Base-by-base conservation (phyloP, 2,329 filamentous ascomycete genomes). In the Exophiala sp. region DNA sequence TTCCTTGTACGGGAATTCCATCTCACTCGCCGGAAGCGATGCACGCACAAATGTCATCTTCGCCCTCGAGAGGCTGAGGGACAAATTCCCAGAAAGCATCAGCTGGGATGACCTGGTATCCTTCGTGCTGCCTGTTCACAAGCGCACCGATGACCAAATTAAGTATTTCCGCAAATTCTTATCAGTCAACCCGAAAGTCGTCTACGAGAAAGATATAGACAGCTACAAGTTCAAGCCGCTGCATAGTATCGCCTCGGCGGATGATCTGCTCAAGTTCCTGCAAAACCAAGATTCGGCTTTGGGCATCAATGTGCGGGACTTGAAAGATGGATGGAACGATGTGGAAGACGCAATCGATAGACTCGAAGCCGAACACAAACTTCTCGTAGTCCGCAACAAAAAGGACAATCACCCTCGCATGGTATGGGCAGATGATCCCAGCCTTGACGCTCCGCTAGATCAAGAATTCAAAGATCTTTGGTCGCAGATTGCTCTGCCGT, bases 301-400 rank as follows among this genome's bases (percentile, higher is more conserved):
- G 61, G 90, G 89, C 10, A 82, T 97, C 50, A 80, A 80, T 35
- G 89, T 97, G 59, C 91, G 90, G 69, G 91, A 96, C 65, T 81
- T 99, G 58, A 95, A 96, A 72, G 94, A 99, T 69, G 94, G 94
- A 59, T 99, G 94, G 94, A 86, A 87, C 64, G 95, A 90, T 66
- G 85, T 91, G 57, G 82, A 86, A 16, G 81, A 86, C 16, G 82
- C 87, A 8, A 87, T 99, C 68, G 82, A 87, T 59, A 78, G 82
- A 62, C 79, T 99, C 47, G 92, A 96, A 75, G 73, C 73, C 38
- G 82, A 88, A 68, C 86, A 91, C 66, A 86, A 87, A 70, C 79
- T 97, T 42, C 79, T 97, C 34, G 89, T 96, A 5, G 88, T 89
- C 18, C 84, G 91, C 57, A 91, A 91, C 52, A 95, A 94, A 74